phyloP scores from a whole-genome alignment of 177 flowering plant species.

The Vitis hybrid region DNA sequence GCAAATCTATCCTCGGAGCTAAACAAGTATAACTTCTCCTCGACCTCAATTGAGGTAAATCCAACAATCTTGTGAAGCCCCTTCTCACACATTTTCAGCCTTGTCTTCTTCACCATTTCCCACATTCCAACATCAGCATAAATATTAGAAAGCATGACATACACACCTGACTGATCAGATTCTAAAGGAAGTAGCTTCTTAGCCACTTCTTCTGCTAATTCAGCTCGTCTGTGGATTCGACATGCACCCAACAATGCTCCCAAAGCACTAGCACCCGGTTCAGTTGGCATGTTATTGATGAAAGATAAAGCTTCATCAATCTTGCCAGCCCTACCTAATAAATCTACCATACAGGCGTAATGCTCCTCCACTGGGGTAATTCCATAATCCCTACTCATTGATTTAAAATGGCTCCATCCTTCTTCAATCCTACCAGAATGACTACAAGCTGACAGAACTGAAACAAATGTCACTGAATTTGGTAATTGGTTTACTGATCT shows the following conservation, averaged over 20 bases:
- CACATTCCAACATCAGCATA: conserved; percentile 33
- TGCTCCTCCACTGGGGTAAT: conserved; percentile 33
- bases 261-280: conserved; percentile 26
- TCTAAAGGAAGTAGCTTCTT: conserved; percentile 31
- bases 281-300: conserved; percentile 25
- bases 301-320: conserved; percentile 29
- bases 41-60: conserved; percentile 23
- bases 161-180: conserved; percentile 17
- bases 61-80: conserved; percentile 21
- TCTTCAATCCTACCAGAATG: conserved; percentile 34
- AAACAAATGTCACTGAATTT: conserved; percentile 30
- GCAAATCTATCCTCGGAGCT: conserved; percentile 9
- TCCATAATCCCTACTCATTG: conserved; percentile 24
- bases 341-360: conserved; percentile 34
- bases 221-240: conserved; percentile 18
- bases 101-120: conserved; percentile 22
- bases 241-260: conserved; percentile 37
- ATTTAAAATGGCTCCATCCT: conserved; percentile 28
- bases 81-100: conserved; percentile 14
- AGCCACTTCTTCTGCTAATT: conserved; percentile 26
- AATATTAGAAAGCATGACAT: conserved; percentile 34
- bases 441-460: conserved; percentile 36
- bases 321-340: conserved; percentile 29
- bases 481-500: conserved; percentile 20
- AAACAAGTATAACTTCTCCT: conserved; percentile 18